Percentiles rank a stretch among this genome's conserved stretches.
Evolutionary conservation across 2,329 filamentous ascomycete species (phyloP).

Genomic region (Apiospora saccharicola): DNA sequence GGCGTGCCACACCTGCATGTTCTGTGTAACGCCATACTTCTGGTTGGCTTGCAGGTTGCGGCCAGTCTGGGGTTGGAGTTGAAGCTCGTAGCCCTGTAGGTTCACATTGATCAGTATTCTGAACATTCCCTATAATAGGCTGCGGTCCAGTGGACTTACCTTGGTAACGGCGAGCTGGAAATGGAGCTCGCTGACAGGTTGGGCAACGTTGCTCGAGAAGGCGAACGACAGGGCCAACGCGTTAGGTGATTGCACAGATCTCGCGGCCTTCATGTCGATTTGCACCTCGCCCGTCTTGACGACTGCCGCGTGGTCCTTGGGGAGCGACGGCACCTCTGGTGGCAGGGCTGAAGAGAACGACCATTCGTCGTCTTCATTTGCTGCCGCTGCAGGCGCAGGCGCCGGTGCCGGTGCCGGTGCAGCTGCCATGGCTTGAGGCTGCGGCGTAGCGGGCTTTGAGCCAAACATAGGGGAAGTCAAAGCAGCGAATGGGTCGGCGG

Average conservation of each 20-base stretch:
- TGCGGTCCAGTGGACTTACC: conserved; percentile 55
- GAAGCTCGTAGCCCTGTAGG: conserved; percentile 76
- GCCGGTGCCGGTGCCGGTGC: conserved; percentile 32
- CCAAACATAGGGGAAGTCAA: conserved; percentile 51
- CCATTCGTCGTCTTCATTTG: conserved; percentile 87
- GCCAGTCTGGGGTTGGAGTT: conserved; percentile 85
- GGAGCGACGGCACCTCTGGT: conserved; percentile 57
- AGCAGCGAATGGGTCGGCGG: conserved; percentile 61
- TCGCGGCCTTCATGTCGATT: conserved; percentile 75
- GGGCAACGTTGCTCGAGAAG: conserved; percentile 83
- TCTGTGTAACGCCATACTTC: conserved; percentile 79
- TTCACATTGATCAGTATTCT: conserved; percentile 24
- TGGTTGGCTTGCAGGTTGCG: conserved; percentile 77
- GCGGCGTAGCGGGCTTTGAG: conserved; percentile 47
- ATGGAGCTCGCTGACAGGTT: conserved; percentile 79
- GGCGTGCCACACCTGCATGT: conserved; percentile 77
- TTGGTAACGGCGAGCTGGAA: conserved; percentile 95
- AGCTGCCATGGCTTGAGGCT: conserved; percentile 35
- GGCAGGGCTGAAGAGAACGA: conserved; percentile 89
- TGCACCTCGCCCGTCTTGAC: conserved; percentile 75
- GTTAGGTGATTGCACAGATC: conserved; percentile 60
- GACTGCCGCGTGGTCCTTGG: conserved; percentile 67
- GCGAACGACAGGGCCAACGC: conserved; percentile 75
- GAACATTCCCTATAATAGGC: neutral
- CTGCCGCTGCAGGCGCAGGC: conserved; percentile 40